These are phyloP conservation scores for Huntiella savannae DNA, from an alignment of 2,329 filamentous ascomycete genomes.

Conservation along the genomic window DNA sequence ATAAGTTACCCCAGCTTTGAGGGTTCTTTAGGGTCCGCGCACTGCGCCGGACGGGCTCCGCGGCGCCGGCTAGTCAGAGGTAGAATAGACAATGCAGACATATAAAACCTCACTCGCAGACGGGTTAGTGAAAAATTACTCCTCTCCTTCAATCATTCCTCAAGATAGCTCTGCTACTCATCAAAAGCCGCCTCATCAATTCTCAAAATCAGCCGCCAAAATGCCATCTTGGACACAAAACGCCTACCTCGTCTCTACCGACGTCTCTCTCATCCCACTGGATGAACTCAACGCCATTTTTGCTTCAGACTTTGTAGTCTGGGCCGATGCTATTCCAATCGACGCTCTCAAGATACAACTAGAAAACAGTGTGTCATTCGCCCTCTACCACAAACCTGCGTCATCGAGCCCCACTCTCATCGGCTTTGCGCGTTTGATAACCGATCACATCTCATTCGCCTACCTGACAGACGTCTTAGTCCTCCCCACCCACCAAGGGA, in stretches of 20 bases:
- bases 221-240: slow-evolving; percentile 26
- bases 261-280: slow-evolving; percentile 34
- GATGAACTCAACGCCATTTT: slow-evolving; percentile 36
- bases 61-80: too few species aligned
- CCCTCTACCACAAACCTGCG: slow-evolving; percentile 26
- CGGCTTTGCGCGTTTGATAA: too few species aligned
- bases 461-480: slow-evolving; percentile 53
- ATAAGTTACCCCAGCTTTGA: neutral
- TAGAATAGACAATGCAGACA: too few species aligned
- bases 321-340: slow-evolving; percentile 34
- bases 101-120: too few species aligned
- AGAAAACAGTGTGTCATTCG: slow-evolving; percentile 39
- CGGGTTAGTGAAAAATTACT: too few species aligned
- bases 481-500: slow-evolving; percentile 35
- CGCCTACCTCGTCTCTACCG: slow-evolving; percentile 41
- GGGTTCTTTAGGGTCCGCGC: too few species aligned
- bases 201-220: too few species aligned
- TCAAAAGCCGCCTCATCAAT: too few species aligned
- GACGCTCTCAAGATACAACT: slow-evolving; percentile 31
- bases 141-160: too few species aligned
- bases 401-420: slow-evolving; percentile 13
- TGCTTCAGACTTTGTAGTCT: slow-evolving; percentile 38
- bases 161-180: too few species aligned
- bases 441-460: slow-evolving; percentile 37
- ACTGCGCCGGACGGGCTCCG: too few species aligned